phyloP scores from a whole-genome alignment of 495 filamentous ascomycete species.

The Glarea lozoyensis region DNA sequence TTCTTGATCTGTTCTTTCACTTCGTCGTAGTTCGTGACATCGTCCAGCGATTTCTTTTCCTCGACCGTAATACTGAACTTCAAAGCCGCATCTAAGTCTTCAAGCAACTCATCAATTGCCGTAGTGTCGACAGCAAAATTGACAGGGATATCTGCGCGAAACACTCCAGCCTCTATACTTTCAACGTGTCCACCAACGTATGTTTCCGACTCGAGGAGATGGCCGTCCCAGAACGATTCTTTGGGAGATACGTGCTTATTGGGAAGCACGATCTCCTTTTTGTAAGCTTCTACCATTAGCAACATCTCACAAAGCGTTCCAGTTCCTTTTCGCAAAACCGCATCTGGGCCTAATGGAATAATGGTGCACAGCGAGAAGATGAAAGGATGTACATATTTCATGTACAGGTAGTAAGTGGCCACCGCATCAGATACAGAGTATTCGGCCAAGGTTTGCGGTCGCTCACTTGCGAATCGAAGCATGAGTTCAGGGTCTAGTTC shows the following conservation, averaged over 20 bases:
- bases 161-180: slow-evolving; percentile 98
- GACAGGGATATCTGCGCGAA: slow-evolving; percentile 88
- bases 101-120: slow-evolving; percentile 80
- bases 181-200: slow-evolving; percentile 99
- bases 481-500: slow-evolving; percentile 97
- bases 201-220: slow-evolving; percentile 91
- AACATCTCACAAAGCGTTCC: slow-evolving; percentile 98
- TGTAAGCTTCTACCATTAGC: slow-evolving; percentile 95
- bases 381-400: slow-evolving; percentile 99
- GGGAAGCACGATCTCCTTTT: slow-evolving; percentile 83
- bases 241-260: slow-evolving; percentile 92
- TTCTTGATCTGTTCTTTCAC: slow-evolving; percentile 76
- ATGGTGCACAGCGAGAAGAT: slow-evolving; percentile 98
- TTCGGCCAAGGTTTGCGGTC: slow-evolving; percentile 87
- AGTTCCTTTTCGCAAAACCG: slow-evolving; percentile 88
- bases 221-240: slow-evolving; percentile 94
- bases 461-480: slow-evolving; percentile 87
- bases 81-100: slow-evolving; percentile 82
- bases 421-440: slow-evolving; percentile 99
- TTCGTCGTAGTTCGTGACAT: slow-evolving; percentile 88
- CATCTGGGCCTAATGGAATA: slow-evolving; percentile 85
- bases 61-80: slow-evolving; percentile 89
- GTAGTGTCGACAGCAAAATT: slow-evolving; percentile 81
- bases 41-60: slow-evolving; percentile 87
- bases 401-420: slow-evolving; percentile 98